Base-by-base conservation (phyloP, 2,329 filamentous ascomycete genomes). In the Phialophora macrospora region DNA sequence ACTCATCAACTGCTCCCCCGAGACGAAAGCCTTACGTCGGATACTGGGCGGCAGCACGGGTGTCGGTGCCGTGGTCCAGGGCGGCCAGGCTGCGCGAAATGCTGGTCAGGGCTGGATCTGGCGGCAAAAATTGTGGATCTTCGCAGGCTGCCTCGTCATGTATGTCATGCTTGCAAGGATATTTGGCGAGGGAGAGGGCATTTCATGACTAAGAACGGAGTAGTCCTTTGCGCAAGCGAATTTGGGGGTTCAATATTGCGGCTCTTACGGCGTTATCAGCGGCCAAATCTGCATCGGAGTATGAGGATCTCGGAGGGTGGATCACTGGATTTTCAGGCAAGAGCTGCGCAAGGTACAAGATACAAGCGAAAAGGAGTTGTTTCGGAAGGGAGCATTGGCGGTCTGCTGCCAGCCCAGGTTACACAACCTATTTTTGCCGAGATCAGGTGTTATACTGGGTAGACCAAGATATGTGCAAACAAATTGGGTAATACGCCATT, bases 91-190 rank as follows among this genome's bases (percentile, higher is more conserved):
- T 80, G 84, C 88, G 62, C 78, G 91, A 69, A 89, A 95, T 70
- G 92, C 90, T 2, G 91, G 92, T 0, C 88, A 92, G 72, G 87
- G 92, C 64, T 98, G 92, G 92, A 77, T 96, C 69, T 84, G 87
- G 71, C 85, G 88, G 68, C 91, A 97, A 80, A 95, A 92, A 80
- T 82, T 93, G 68, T 83, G 90, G 73, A 81, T 97, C 55, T 84
- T 87, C 0, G 86, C 91, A 8, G 87, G 83, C 0, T 78, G 87
- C 20, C 82, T 97, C 30, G 90, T 98, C 74, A 79, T 89, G 17
- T 98, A 97, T 78, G 93, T 96, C 57, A 62, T 69, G 60, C 38
- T 65, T 32, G 65, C 65, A 38, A 67, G 67, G 52, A 48, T 69
- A 7, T 59, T 69, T 14, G 60, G 60, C 9, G 63, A 65, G 41